Evolutionary conservation across 1,139 yeast genomes (phyloP).

Genomic region (Groenewaldozyma auringiensis): DNA sequence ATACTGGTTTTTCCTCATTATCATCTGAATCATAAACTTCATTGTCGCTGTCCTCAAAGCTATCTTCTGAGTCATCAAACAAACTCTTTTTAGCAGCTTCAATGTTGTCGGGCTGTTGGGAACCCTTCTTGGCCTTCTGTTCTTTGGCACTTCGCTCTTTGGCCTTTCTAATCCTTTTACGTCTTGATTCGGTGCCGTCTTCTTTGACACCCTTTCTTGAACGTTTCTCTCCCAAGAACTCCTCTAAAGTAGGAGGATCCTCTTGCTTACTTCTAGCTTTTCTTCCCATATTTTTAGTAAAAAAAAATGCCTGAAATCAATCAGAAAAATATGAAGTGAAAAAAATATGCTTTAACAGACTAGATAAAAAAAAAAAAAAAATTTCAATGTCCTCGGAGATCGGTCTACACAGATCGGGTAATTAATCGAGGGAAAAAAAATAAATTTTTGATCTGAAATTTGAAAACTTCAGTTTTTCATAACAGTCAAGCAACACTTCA

Average conservation of each 20-base stretch:
- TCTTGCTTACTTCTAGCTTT: slow-evolving; percentile 87
- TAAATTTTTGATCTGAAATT: no score
- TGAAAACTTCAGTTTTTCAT: no score
- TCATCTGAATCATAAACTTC: slow-evolving; percentile 54
- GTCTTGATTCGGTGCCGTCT: slow-evolving; percentile 22
- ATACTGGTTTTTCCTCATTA: slow-evolving; percentile 60
- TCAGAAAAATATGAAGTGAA: no score
- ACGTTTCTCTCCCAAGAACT: slow-evolving; percentile 53
- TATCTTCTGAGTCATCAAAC: slow-evolving; percentile 66
- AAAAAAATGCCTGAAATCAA: no score
- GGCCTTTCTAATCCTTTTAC: slow-evolving; percentile 18
- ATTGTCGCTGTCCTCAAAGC: slow-evolving; percentile 40
- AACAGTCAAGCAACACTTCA: no score
- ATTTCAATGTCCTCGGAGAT: background rate
- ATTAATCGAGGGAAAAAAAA: no score
- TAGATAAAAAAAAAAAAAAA: slow-evolving; percentile 7
- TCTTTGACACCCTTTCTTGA: slow-evolving; percentile 19
- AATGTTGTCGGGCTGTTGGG: no score
- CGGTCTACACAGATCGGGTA: no score
- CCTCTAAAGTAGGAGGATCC: slow-evolving; percentile 80
- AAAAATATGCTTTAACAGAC: no score
- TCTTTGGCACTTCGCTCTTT: slow-evolving; percentile 28
- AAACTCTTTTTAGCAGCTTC: slow-evolving; percentile 70
- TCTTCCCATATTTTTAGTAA: slow-evolving; percentile 76
- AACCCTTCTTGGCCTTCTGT: slow-evolving; percentile 50